phyloP scores from a whole-genome alignment of 305 asterid species.

The Solanum aculeatissimum region DNA sequence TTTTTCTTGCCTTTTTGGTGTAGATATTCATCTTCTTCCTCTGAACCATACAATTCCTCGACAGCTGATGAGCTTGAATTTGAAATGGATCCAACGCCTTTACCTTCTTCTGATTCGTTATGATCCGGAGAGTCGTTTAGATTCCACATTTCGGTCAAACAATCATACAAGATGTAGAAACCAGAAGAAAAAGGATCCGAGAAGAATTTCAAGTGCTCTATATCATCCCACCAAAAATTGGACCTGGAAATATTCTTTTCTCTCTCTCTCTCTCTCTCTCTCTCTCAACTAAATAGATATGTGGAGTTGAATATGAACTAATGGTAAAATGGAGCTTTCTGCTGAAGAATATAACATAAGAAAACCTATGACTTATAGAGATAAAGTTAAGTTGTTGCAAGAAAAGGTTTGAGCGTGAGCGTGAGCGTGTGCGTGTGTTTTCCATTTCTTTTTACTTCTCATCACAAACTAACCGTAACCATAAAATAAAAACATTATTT shows the following conservation, averaged over 20 bases:
- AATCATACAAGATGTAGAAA: neutral
- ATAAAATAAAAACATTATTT: no score
- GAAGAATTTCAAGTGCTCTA: neutral
- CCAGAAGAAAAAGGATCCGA: neutral
- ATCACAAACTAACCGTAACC: no score
- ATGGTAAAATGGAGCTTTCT: neutral
- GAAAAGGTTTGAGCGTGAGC: neutral
- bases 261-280: neutral
- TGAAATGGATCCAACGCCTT: conserved; percentile 65
- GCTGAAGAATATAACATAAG: neutral
- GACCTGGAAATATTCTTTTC: neutral
- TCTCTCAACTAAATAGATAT: neutral
- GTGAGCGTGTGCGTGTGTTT: neutral
- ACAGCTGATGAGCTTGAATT: conserved; percentile 85
- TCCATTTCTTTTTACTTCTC: neutral
- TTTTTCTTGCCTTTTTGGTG: conserved; percentile 4
- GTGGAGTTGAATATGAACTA: neutral
- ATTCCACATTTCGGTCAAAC: conserved; percentile 64
- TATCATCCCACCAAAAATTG: neutral
- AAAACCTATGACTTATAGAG: conserved; percentile 14
- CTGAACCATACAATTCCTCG: conserved; percentile 44
- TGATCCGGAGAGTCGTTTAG: conserved; percentile 81
- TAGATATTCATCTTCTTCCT: conserved; percentile 22
- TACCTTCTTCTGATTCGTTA: conserved; percentile 40
- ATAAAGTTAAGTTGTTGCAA: neutral